Evolutionary conservation across 805 yeast genomes (phyloP), one percentile per base, ranked within the genome.

Genomic region (Starmera quercuum): DNA sequence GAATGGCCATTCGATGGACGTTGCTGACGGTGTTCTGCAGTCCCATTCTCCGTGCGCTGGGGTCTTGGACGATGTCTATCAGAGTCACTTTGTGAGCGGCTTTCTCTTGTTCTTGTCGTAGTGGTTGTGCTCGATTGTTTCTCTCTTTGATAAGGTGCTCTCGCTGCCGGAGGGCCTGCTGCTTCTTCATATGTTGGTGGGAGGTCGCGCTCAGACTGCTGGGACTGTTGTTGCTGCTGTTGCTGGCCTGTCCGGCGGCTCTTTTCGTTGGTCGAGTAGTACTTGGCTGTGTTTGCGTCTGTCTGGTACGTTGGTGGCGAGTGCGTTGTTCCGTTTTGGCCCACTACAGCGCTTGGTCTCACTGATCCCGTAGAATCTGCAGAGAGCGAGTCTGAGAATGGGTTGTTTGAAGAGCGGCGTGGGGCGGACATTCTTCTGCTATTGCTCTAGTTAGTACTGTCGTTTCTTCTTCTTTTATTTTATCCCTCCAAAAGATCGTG

Each of bases 101-200:
- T 21, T 17, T 16, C 4, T 7, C 20, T 14, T 16, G 41, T 27
- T 7, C 35, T 29, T 49, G 59, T 36, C 47, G 51, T 20, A 52
- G 57, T 8, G 21, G 52, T 37, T 28, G 58, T 28, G n/a, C 47
- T 26, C 7, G 44, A 25, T 20, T 53, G 56, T 44, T 75, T 75
- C 41, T 76, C 83, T 38, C 64, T 61, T 34, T 82, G 80, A 48
- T 73, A 74, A 37, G 69, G 73, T 19, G 53, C 39, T 27, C 49
- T 58, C 9, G 59, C 49, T 20, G 58, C 55, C 18, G 64, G 65
- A 13, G 61, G 54, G n/a, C 75, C 75, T 3, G 84, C 77, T 15
- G 69, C 81, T 44, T 79, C 87, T 42, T 78, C 83, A 48, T 80
- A 79, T 0, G 85, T 65, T 7, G 87, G 86, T 6, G 85, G 84